Base-by-base conservation (phyloP, 2,329 filamentous ascomycete genomes). In the Sphaerulina populicola region DNA sequence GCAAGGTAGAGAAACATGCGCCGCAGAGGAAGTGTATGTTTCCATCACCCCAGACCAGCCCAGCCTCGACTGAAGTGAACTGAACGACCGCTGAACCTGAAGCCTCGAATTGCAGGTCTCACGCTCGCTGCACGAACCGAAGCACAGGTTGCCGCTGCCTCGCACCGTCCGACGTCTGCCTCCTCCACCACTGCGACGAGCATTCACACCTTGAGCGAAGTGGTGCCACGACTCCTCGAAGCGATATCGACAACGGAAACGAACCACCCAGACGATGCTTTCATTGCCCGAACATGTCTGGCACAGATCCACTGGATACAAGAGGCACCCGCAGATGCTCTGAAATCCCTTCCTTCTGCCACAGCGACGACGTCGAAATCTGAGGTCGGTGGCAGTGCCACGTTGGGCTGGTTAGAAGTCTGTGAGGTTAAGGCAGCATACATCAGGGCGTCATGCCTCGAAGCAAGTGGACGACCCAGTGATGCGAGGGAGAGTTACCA, bases 1-100 rank as follows among this genome's bases (percentile, higher is more conserved):
- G 91, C 68, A 98, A 98, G 72, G 79, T 97, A 64, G 86, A 85
- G 65, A 97, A 98, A 71, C 91, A 98, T 77, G 87, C 89, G 62
- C 85, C 89, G 37, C 80, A 86, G 55, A 81, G 87, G 69, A 80
- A 80, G 71, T 95, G 91, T 96, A 83, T 62, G 80, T 41, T 50
- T 11, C 31, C 14, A 6, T 36, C 40, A 41, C 18, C 15, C 27
- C 29, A 44, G 35, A 36, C 40, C 12, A 15, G 4, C 18, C 39
- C 18, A 31, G 21, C 6, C 18, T 23, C 18, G n/a, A 21, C 38
- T 9, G 15, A 3, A 15, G 21, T 18, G 8, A 9, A 14, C 14
- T 44, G 42, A 18, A 40, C 15, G 33, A 15, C n/a, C n/a, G 18
- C 48, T 45, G 29, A 52, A 51, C 23, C 38, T 49, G 41, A 44